A percentile compares a stretch with the other conserved stretches of the same genome.
These are phyloP conservation scores for Leccinum longicurvipes DNA, from an alignment of 768 basidiomycete genomes.

Conservation along the genomic window DNA sequence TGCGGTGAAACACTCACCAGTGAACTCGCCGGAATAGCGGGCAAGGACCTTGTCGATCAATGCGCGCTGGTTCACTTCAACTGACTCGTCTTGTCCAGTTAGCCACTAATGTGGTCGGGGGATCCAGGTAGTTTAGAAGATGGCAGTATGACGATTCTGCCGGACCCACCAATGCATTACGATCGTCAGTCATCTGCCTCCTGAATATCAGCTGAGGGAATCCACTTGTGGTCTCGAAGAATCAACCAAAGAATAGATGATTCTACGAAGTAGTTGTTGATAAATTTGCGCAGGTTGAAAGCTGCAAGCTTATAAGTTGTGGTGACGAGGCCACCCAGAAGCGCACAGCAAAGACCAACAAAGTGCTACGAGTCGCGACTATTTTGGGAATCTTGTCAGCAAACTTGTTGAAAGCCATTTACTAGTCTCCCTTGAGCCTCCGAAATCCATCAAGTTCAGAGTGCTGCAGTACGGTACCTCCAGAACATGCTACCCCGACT, in stretches of 20 bases:
- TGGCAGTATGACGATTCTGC: background rate
- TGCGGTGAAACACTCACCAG: slow-evolving; percentile 39
- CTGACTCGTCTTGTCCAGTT: slow-evolving; percentile 71
- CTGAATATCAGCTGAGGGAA: background rate
- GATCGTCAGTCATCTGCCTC: slow-evolving; percentile 27
- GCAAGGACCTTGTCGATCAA: slow-evolving; percentile 96
- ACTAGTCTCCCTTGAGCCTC: too few species aligned
- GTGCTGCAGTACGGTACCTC: too few species aligned
- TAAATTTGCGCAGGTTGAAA: background rate
- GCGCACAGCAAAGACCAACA: too few species aligned
- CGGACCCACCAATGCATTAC: slow-evolving; percentile 27
- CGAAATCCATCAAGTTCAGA: too few species aligned
- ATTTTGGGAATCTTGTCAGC: too few species aligned
- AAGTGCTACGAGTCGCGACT: background rate
- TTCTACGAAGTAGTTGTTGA: background rate
- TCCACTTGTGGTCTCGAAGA: background rate
- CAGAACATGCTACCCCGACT: too few species aligned
- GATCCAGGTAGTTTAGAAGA: background rate
- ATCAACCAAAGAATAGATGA: background rate
- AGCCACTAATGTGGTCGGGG: slow-evolving; percentile 38
- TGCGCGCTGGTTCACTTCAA: slow-evolving; percentile 94
- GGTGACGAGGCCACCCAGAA: background rate
- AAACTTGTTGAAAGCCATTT: too few species aligned
- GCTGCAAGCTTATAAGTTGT: background rate
- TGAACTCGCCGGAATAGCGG: slow-evolving; percentile 93